Evolutionary conservation across 176 grass and related monocot genomes (phyloP).

Genomic region (Coix lacrymajobi): DNA sequence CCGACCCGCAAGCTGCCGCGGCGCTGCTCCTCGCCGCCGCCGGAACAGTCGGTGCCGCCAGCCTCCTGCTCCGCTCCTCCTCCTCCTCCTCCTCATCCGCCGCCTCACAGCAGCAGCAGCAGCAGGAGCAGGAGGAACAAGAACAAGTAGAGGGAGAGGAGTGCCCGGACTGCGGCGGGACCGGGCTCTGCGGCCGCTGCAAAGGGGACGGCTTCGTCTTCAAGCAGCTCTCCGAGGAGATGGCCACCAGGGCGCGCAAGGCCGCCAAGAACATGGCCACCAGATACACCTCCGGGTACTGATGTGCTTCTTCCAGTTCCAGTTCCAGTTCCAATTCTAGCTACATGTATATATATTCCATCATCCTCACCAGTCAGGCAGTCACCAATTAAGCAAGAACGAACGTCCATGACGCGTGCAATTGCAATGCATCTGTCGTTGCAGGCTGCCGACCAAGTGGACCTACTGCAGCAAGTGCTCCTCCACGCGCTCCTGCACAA

Average conservation of each 20-base stretch:
- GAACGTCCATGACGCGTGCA: neutral
- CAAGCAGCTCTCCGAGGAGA: conserved; percentile 39
- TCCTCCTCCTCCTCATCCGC: neutral
- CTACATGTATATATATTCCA: too few relatives aligned
- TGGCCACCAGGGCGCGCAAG: conserved; percentile 36
- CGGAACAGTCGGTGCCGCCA: neutral
- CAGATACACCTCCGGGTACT: conserved; percentile 25
- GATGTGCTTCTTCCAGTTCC: neutral
- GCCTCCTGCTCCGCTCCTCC: neutral
- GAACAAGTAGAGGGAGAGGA: neutral
- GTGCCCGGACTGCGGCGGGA: conserved; percentile 41
- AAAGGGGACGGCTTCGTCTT: conserved; percentile 52
- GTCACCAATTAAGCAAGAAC: neutral
- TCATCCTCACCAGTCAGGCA: neutral
- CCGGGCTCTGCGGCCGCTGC: conserved; percentile 43
- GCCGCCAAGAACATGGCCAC: conserved; percentile 50
- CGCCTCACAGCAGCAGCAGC: neutral
- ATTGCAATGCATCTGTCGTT: neutral
- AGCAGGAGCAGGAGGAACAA: neutral
- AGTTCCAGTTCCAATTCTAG: neutral
- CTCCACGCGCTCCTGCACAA: conserved; percentile 43
- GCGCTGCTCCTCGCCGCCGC: neutral
- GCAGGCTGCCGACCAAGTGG: conserved; percentile 46
- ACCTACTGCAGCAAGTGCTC: conserved; percentile 52
- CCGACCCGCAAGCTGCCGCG: neutral